Evolutionary conservation across 768 basidiomycete genomes (phyloP), one percentile per base, ranked within the genome.

Genomic region (Pisolithus sp.): DNA sequence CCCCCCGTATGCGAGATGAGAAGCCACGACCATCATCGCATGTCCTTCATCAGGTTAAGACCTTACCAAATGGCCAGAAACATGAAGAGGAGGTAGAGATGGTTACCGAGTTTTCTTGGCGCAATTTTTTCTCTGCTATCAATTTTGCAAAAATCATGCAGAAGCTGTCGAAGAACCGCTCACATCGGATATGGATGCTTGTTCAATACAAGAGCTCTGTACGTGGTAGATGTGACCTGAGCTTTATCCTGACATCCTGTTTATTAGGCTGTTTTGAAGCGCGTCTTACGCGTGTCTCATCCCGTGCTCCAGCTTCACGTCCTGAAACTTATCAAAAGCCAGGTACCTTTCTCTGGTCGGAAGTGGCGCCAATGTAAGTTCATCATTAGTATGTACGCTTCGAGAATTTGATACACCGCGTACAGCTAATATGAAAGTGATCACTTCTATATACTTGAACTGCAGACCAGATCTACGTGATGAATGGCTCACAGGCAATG

Each of bases 91-190:
- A 97, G 58, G 73, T 97, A 21, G 95, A 97, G 61, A 76, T 96
- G 67, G 76, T 99, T 46, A 87, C 86, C 12, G 93, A 97, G 34
- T 99, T 89, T 67, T 95, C 93, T 4, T 97, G 95, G 93, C 73
- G 96, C 46, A 98, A 98, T 69, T 97, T 99, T 70, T 98, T 97
- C 71, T 82, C 91, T 26, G 85, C 88, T 20, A 95, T 98, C 70
- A 99, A 97, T 66, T 96, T 97, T 65, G 88, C 94, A 8, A 94
- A 93, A 68, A 89, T 99, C 56, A 87, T 99, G 83, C 95, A 99
- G 66, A 97, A 98, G 69, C 67, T 99, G 55, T 93, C 93, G 2
- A 99, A 99, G 69, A 86, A 88, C 57, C 83, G 93, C 36, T 90
- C 90, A 2, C 93, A 97, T 68, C 79, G 96, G 21, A 96, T 98